These are phyloP conservation scores for Lecanicillium sp. DNA, from an alignment of 2,329 filamentous ascomycete species.

Conservation along the genomic window DNA sequence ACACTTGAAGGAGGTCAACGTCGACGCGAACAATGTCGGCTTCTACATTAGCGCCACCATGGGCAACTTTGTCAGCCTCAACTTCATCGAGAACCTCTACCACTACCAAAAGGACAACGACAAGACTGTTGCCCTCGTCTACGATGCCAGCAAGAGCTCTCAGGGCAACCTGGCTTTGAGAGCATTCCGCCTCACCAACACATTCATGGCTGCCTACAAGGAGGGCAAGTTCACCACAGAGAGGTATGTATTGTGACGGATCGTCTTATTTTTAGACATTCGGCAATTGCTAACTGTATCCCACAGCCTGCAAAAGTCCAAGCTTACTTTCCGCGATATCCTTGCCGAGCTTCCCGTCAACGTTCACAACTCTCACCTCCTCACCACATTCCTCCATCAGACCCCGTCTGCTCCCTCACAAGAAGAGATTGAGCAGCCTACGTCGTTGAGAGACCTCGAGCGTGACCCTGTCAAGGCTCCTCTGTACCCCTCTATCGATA, in stretches of 20 bases:
- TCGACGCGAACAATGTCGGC: constrained; percentile 94
- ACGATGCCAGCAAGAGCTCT: constrained; percentile 91
- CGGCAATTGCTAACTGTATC: constrained; percentile 10
- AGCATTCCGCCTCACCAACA: constrained; percentile 80
- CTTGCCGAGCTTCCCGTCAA: constrained; percentile 81
- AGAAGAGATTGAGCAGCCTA: constrained; percentile 64
- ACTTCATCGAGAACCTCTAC: constrained; percentile 96
- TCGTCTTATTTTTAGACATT: neutral
- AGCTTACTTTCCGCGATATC: constrained; percentile 89
- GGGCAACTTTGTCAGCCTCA: constrained; percentile 94
- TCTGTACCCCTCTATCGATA: constrained; percentile 81
- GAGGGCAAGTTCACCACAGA: constrained; percentile 97
- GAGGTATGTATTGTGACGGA: constrained; percentile 49
- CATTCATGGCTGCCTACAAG: constrained; percentile 87
- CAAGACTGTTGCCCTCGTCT: constrained; percentile 78
- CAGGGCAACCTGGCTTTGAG: constrained; percentile 84
- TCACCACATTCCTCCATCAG: constrained; percentile 93
- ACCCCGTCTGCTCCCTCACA: constrained; percentile 57
- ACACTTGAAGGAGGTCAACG: constrained; percentile 92
- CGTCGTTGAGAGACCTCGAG: constrained; percentile 70
- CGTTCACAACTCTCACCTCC: constrained; percentile 94
- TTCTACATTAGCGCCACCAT: constrained; percentile 99
- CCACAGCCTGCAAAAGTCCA: constrained; percentile 81
- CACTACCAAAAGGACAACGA: constrained; percentile 97
- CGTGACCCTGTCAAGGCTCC: constrained; percentile 54